Evolutionary conservation across 129 eudicot genomes (phyloP).

Genomic region (Scalesia atractyloides): DNA sequence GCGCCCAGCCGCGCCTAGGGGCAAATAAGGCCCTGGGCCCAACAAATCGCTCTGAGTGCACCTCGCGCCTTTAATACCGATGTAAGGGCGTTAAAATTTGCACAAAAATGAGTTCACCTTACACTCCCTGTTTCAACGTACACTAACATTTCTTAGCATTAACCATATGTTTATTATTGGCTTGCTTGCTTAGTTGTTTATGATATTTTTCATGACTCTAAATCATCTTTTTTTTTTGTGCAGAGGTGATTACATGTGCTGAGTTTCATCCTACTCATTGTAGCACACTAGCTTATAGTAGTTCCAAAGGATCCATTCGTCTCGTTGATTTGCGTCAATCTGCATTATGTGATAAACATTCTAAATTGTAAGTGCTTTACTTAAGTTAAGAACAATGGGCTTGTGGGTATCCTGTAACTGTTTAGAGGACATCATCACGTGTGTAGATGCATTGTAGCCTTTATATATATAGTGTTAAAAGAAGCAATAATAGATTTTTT

Average conservation of each 20-base stretch:
- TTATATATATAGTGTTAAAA: slow-evolving; percentile 7
- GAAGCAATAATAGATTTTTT: slow-evolving; percentile 14
- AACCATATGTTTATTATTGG: slow-evolving; percentile 3
- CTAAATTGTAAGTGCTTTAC: slow-evolving; percentile 74
- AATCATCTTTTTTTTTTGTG: slow-evolving; percentile 15
- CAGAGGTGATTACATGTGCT: slow-evolving; percentile 98
- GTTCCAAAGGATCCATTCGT: slow-evolving; percentile 98
- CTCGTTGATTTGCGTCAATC: slow-evolving; percentile 98
- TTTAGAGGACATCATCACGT: background rate
- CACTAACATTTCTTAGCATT: slow-evolving; percentile 7
- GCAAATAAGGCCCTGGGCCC: too few relatives aligned
- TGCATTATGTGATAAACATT: slow-evolving; percentile 92
- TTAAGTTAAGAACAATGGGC: background rate
- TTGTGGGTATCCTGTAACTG: slow-evolving; percentile 4
- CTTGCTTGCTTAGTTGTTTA: background rate
- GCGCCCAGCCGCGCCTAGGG: too few relatives aligned
- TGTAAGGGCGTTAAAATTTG: background rate
- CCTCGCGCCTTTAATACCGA: too few relatives aligned
- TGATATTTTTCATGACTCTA: slow-evolving; percentile 5
- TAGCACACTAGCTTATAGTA: slow-evolving; percentile 92
- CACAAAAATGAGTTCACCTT: background rate
- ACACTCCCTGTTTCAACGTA: background rate
- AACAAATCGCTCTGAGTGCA: too few relatives aligned
- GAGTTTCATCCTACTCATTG: slow-evolving; percentile 98
- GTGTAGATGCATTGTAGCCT: background rate